phyloP scores from a whole-genome alignment of 1,284 basidiomycete genomes.

The Ceratobasidium sp. region DNA sequence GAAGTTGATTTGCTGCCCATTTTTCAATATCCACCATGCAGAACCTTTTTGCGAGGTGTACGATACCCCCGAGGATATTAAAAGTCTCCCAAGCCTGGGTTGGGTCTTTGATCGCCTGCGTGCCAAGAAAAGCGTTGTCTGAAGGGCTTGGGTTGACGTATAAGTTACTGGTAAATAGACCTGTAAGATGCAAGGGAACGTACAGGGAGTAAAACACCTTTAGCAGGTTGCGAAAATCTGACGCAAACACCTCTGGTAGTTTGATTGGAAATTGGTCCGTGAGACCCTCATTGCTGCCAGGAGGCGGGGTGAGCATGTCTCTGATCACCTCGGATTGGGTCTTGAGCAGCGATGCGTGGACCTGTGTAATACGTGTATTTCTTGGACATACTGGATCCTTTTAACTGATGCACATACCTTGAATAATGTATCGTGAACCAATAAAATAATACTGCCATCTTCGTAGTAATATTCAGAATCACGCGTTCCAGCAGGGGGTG shows the following conservation, averaged over 20 bases:
- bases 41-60: constrained; percentile 1
- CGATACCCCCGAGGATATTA: not conserved
- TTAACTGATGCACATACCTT: not conserved
- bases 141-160: not conserved
- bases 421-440: constrained; percentile 16
- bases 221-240: not conserved
- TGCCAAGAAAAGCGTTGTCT: not conserved
- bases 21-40: constrained; percentile 1
- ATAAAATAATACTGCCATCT: constrained; percentile 22
- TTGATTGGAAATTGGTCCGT: not conserved
- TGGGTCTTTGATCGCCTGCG: not conserved
- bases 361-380: not conserved
- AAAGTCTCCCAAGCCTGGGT: not conserved
- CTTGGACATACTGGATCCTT: too few species aligned
- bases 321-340: not conserved
- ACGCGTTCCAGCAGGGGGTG: not conserved
- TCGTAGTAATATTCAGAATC: constrained; percentile 28
- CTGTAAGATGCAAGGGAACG: not conserved
- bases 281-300: not conserved
- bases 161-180: not conserved
- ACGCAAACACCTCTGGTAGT: not conserved
- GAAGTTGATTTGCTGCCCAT: constrained; percentile 9
- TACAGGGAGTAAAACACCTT: constrained; percentile 9
- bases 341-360: not conserved
- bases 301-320: not conserved